Percentiles rank a stretch among this genome's conserved stretches.
Conservation (phyloP, 768 basidiomycete genomes). For the Tylopilus vinaceipallidus region DNA sequence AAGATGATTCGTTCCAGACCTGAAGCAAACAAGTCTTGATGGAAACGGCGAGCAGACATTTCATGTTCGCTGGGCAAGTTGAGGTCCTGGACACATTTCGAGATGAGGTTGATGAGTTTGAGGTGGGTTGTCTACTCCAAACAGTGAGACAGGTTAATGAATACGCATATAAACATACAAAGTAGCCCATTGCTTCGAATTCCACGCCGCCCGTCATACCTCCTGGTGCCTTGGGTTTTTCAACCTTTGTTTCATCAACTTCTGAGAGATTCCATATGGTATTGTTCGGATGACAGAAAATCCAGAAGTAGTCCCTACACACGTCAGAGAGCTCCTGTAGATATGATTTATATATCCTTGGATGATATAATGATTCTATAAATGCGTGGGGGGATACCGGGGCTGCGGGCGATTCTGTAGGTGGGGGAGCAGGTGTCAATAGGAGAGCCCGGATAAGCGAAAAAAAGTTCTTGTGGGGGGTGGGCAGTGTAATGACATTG, state of each 20-base stretch:
- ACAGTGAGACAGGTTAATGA: constrained; percentile 8
- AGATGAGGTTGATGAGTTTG: constrained; percentile 79
- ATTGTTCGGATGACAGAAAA: constrained; percentile 95
- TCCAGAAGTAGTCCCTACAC: constrained; percentile 94
- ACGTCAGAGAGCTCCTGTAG: constrained; percentile 83
- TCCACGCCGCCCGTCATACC: constrained; percentile 99
- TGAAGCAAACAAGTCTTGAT: constrained; percentile 83
- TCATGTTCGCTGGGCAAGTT: constrained; percentile 66
- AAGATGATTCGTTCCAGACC: constrained; percentile 89
- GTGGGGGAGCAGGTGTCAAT: constrained; percentile 68
- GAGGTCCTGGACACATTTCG: constrained; percentile 61
- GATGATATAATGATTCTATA: constrained; percentile 66
- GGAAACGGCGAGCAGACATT: constrained; percentile 79
- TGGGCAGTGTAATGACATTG: constrained; percentile 62
- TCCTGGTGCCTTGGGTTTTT: constrained; percentile 90
- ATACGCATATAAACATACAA: constrained; percentile 53
- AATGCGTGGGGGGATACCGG: constrained; percentile 78
- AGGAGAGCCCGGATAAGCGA: constrained; percentile 73
- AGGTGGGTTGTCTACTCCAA: constrained; percentile 76
- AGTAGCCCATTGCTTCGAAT: constrained; percentile 94
- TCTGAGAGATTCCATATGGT: constrained; percentile 84
- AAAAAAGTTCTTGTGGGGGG: constrained; percentile 70
- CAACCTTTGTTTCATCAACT: constrained; percentile 80
- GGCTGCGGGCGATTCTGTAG: constrained; percentile 56
- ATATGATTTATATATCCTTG: constrained; percentile 78